Evolutionary conservation across 345 rosid species (phyloP).

Genomic region (Euclidium syriacum): DNA sequence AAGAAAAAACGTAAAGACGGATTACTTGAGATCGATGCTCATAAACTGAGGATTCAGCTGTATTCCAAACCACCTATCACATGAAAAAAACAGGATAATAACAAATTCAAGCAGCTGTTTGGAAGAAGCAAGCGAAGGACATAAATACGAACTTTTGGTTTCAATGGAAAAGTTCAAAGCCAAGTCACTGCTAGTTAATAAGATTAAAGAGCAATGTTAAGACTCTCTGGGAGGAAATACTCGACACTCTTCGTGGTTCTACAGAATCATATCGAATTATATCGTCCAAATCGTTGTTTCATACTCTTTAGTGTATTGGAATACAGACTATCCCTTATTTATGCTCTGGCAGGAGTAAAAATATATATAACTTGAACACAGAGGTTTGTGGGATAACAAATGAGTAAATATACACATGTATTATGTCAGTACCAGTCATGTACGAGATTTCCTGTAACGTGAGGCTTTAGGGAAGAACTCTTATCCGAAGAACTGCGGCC

Average conservation of each 20-base stretch:
- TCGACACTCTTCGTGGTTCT: neutral
- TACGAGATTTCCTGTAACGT: constrained; percentile 57
- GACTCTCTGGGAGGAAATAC: neutral
- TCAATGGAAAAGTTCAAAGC: neutral
- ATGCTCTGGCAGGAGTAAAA: neutral
- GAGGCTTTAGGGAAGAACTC: constrained; percentile 76
- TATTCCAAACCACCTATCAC: constrained; percentile 84
- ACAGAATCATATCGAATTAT: neutral
- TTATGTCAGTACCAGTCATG: constrained; percentile 60
- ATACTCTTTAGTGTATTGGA: neutral
- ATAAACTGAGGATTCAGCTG: constrained; percentile 85
- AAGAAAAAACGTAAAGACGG: constrained; percentile 7
- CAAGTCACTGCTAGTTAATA: neutral
- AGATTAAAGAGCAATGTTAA: neutral
- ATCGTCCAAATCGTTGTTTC: neutral
- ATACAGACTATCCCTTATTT: neutral
- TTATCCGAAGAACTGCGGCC: constrained; percentile 56
- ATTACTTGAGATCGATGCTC: constrained; percentile 91
- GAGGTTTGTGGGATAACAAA: neutral
- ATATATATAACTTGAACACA: neutral
- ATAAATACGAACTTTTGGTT: constrained; percentile 1
- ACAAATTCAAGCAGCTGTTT: neutral
- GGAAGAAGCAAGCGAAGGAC: constrained; percentile 3
- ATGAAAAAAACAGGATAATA: constrained; percentile 16
- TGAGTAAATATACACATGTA: neutral